These are phyloP conservation scores for Tubosaeta sp. DNA, from an alignment of 768 basidiomycete species.

Conservation along the genomic window DNA sequence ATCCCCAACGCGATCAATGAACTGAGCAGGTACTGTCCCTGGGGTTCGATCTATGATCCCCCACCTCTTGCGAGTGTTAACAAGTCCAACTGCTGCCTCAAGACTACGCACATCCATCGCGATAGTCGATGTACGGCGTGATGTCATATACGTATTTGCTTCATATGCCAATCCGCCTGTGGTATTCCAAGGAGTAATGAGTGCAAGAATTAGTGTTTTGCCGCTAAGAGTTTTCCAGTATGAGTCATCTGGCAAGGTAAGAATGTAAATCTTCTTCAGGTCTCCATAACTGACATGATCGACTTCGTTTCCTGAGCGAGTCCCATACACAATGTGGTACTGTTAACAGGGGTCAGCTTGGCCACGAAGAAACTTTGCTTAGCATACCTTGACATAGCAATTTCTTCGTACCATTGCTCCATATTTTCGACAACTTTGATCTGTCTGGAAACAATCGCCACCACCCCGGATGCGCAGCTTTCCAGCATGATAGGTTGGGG, in stretches of 20 bases:
- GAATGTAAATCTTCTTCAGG: slow-evolving; percentile 14
- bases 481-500: neutral
- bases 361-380: too few relatives aligned
- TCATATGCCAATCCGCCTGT: neutral
- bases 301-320: too few relatives aligned
- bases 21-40: too few relatives aligned
- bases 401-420: neutral
- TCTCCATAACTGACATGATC: slow-evolving; percentile 1
- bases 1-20: too few relatives aligned
- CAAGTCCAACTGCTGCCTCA: slow-evolving; percentile 12
- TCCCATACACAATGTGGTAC: too few relatives aligned
- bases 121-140: neutral
- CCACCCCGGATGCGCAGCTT: neutral
- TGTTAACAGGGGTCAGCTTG: too few relatives aligned
- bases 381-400: neutral
- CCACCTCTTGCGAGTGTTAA: slow-evolving; percentile 12
- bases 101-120: slow-evolving; percentile 14
- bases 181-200: slow-evolving; percentile 13
- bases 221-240: slow-evolving; percentile 1
- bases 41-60: slow-evolving; percentile 10
- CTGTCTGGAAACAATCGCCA: neutral
- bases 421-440: neutral
- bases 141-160: neutral
- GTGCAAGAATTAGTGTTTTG: slow-evolving; percentile 9
- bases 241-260: neutral